phyloP scores from a whole-genome alignment of 2,329 filamentous ascomycete species.

The Fusarium humuli region DNA sequence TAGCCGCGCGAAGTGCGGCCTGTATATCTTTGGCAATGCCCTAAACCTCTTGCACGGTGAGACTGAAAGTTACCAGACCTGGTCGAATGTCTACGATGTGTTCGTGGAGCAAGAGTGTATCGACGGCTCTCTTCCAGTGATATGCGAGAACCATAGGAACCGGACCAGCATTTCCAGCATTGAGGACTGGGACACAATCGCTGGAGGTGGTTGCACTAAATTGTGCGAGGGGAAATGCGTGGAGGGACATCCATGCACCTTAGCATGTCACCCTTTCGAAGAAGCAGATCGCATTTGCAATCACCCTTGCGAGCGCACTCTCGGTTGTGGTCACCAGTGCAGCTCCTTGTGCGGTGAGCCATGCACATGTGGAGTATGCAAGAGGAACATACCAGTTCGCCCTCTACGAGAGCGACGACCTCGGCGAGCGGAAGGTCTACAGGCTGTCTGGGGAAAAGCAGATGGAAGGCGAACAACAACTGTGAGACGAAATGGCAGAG shows the following conservation, averaged over 20 bases:
- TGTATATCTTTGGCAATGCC: conserved; percentile 88
- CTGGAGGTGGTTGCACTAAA: conserved; percentile 35
- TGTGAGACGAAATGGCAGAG: background rate
- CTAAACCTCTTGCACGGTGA: conserved; percentile 60
- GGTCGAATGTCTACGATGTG: conserved; percentile 55
- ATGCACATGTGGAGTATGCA: conserved; percentile 26
- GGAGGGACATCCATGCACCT: conserved; percentile 38
- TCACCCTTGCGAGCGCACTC: conserved; percentile 23
- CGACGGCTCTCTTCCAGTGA: conserved; percentile 65
- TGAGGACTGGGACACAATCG: conserved; percentile 61
- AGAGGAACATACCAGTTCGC: background rate
- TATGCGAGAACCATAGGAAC: conserved; percentile 69
- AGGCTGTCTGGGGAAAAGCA: background rate
- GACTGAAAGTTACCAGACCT: conserved; percentile 53
- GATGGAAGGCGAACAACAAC: background rate
- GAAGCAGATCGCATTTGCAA: conserved; percentile 48
- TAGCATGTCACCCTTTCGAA: conserved; percentile 33
- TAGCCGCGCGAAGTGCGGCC: conserved; percentile 78
- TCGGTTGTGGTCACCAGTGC: conserved; percentile 40
- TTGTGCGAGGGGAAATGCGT: conserved; percentile 33
- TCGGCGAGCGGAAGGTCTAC: background rate
- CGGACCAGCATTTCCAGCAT: conserved; percentile 64
- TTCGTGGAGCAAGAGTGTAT: conserved; percentile 55
- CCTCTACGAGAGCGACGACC: background rate
- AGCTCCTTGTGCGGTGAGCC: conserved; percentile 24